Percentiles rank a stretch among this genome's conserved stretches.
These are phyloP conservation scores for Epichloe bromicola DNA, from an alignment of 2,329 filamentous ascomycete genomes.

Conservation along the genomic window DNA sequence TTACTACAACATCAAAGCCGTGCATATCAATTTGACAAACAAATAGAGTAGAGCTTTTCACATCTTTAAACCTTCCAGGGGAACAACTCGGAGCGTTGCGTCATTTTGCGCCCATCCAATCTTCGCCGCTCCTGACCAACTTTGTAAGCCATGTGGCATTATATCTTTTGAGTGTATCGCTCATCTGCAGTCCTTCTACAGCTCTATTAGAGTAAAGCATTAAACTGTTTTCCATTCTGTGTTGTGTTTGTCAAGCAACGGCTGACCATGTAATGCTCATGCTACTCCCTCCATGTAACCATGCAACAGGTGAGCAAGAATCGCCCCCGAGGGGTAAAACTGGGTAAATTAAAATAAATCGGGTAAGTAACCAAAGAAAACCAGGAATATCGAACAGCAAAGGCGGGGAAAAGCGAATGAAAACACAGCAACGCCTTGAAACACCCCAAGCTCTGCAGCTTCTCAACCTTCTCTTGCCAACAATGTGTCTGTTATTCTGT, in stretches of 20 bases:
- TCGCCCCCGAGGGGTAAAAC: neutral
- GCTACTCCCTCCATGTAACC: neutral
- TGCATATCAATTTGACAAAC: conserved; percentile 17
- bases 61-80: too few species aligned
- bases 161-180: too few species aligned
- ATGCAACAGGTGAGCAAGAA: neutral
- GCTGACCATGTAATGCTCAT: neutral
- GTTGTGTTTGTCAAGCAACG: neutral
- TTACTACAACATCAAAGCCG: conserved; percentile 18
- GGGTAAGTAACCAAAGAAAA: neutral
- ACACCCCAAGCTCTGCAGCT: conserved; percentile 6
- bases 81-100: too few species aligned
- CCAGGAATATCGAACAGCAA: neutral
- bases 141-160: too few species aligned
- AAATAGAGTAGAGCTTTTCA: neutral
- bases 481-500: neutral
- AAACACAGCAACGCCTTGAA: conserved; percentile 3
- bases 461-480: conserved; percentile 1
- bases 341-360: neutral
- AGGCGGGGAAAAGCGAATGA: neutral
- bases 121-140: too few species aligned
- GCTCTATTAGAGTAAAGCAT: neutral
- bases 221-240: neutral
- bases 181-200: neutral
- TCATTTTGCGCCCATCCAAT: too few species aligned